Evolutionary conservation across 1,139 yeast species (phyloP), one percentile per base, ranked within the genome.

Genomic region (Geotrichum bryndzae): DNA sequence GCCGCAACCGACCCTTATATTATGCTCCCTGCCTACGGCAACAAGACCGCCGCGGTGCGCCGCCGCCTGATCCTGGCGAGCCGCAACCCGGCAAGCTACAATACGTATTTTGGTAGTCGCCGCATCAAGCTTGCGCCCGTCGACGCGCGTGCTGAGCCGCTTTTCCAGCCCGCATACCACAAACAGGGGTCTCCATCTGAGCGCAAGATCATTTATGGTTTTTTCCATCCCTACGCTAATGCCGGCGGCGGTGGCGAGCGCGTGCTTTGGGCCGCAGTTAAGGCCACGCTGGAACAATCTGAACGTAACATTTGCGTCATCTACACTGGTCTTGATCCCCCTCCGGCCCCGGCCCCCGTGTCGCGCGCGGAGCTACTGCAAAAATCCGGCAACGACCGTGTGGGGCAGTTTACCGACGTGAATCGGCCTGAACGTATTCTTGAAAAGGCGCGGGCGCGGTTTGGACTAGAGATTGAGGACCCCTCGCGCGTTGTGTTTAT

Each of bases 191-290:
- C 11, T n/a, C 11, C 46, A n/a, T 27, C 71, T 68, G 51, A 74
- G 8, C 54, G 87, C 53, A 77, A 72, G 58, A 66, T 78, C 23
- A 72, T 90, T 23, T 87, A 79, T 69, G 99, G 98, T 6, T 92
- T 89, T 71, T 91, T 94, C 78, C 99, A 95, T 74, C 99, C 99
- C 0, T 89, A 87, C 69, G 92, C 97, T 66, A 90, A 90, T 72
- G 95, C 96, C 56, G 97, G 96, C 51, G 99, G 99, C 23, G 99
- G 99, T 51, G 99, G 99, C 29, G 99, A 95, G 73, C 82, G 96
- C 59, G 99, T 95, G 0, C 79, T 95, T 55, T 95, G 99, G 99
- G 91, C 90, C 62, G 97, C 97, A 0, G 90, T 94, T 6, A 81
- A 84, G 67, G 81, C 87, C 31, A 89, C 97, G 0, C 77, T 92